Evolutionary conservation across 257 asterid species (phyloP), one percentile per base, ranked within the genome.

Genomic region (Petunia secreta): DNA sequence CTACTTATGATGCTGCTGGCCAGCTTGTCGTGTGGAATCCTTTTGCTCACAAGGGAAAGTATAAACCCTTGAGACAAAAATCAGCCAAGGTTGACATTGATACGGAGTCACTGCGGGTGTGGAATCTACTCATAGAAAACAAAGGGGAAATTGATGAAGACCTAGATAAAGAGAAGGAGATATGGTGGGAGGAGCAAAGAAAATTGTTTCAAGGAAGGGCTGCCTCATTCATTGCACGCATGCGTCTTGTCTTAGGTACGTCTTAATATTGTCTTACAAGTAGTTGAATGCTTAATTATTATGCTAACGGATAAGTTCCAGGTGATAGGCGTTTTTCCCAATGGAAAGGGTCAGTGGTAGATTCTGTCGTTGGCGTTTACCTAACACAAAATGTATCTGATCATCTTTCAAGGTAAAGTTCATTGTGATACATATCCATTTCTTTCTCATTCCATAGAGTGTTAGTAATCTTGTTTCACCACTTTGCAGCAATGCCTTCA

Each of bases 331-430:
- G 64, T 1, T 90, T 89, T 83, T 82, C 83, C 6, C 77, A 58
- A 10, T 92, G 97, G 97, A 89, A 89, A 85, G 93, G 95, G 14
- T 88, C 95, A 4, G 88, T 89, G 6, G 80, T 90, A 36, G 92
- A 89, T 66, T 92, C 95, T 6, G 82, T 87, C 5, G 80, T 88
- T 57, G 97, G 95, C 44, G 95, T 88, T 50, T 87, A 64, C 79
- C 89, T 92, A 40, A 92, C 94, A 78, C 94, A 90, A 84, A 92
- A 92, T 80, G 93, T 89, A 4, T 57, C 78, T 2, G 95, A 92
- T 75, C 5, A 50, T 79, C 84, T 79, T 9, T 92, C 97, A 10
- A 92, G 93, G 97, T 92, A 88, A 40, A 74, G 34, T 52, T 14
- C n/a, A 50, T 76, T 48, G 44, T 75, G 62, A 48, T 65, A 13